Evolutionary conservation across 768 basidiomycete genomes (phyloP), one percentile per base, ranked within the genome.

Genomic region (Termitomyces sp.): DNA sequence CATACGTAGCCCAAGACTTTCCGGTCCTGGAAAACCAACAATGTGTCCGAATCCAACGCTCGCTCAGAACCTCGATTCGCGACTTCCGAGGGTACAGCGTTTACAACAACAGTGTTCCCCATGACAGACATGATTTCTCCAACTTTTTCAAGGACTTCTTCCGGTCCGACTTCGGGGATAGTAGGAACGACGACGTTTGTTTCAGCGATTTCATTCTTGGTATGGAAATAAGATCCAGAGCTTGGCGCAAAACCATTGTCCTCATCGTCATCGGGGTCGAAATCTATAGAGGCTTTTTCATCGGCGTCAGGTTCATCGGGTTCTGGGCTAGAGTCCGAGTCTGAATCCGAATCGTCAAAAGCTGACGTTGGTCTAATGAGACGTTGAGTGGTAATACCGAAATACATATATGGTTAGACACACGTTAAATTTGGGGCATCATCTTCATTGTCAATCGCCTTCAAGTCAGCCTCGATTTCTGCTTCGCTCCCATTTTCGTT

Each of bases 21-120:
- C 55, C 93, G 79, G 72, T 98, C 94, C 25, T 88, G 86, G 70
- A 94, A 94, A 45, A 96, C 94, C 42, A 98, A 83, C 25, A 98
- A 76, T 32, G 94, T 96, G 36, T 96, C 96, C 49, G 86, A 88
- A 72, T 98, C 96, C 46, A 98, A 79, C 45, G 91, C 86, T 38
- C 79, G 80, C 63, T 86, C 83, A 56, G 82, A 84, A 2, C 81
- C 80, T 54, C 80, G 75, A 60, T 75, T 77, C 5, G 74, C 67
- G 58, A 72, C 65, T 17, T 77, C 75, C 43, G 81, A 80, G 0
- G 81, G 72, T 12, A 80, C 65, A 29, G 92, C 94, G 63, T 80
- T 85, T 50, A 96, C 79, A 57, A 95, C 89, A 53, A 87, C 91
- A 37, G 86, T 81, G 43, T 83, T 84, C 65, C 85, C 86, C 45